Percentiles rank a stretch among this genome's conserved stretches.
phyloP scores from a whole-genome alignment of 2,329 filamentous ascomycete genomes.

The Mycogone perniciosa region DNA sequence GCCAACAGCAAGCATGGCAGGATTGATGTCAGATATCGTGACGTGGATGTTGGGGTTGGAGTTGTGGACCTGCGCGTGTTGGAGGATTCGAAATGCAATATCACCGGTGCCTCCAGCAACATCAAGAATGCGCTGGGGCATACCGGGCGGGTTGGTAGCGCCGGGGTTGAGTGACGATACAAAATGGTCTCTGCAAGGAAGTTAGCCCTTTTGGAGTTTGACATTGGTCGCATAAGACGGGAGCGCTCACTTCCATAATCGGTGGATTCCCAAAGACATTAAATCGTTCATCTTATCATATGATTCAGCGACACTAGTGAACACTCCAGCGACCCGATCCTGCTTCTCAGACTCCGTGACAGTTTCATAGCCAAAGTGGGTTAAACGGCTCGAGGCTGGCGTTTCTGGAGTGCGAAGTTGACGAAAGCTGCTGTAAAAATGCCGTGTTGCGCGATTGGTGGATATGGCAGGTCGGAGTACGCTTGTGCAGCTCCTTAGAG shows the following conservation, averaged over 20 bases:
- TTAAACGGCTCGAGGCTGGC: constrained; percentile 48
- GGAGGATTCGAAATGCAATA: constrained; percentile 93
- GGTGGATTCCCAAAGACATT: constrained; percentile 96
- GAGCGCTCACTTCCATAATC: constrained; percentile 70
- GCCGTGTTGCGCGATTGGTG: constrained; percentile 16
- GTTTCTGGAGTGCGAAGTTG: constrained; percentile 16
- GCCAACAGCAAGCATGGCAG: constrained; percentile 87
- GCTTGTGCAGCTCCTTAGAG: constrained; percentile 23
- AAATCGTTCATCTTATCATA: constrained; percentile 99
- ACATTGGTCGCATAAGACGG: not conserved
- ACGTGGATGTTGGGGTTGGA: constrained; percentile 71
- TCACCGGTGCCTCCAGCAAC: constrained; percentile 96
- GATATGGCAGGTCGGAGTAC: constrained; percentile 16
- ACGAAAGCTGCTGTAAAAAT: constrained; percentile 24
- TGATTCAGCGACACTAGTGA: constrained; percentile 87
- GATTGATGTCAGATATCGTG: constrained; percentile 93
- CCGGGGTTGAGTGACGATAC: constrained; percentile 87
- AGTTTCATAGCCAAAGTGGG: constrained; percentile 88
- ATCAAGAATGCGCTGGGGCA: constrained; percentile 73
- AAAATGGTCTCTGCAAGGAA: constrained; percentile 65
- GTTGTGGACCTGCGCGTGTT: constrained; percentile 77
- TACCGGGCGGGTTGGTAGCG: constrained; percentile 37
- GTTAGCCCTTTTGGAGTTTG: not conserved
- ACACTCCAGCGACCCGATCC: constrained; percentile 71
- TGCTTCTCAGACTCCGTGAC: constrained; percentile 73